Evolutionary conservation across 2,329 filamentous ascomycete genomes (phyloP).

Genomic region (Aureobasidium pullulans): DNA sequence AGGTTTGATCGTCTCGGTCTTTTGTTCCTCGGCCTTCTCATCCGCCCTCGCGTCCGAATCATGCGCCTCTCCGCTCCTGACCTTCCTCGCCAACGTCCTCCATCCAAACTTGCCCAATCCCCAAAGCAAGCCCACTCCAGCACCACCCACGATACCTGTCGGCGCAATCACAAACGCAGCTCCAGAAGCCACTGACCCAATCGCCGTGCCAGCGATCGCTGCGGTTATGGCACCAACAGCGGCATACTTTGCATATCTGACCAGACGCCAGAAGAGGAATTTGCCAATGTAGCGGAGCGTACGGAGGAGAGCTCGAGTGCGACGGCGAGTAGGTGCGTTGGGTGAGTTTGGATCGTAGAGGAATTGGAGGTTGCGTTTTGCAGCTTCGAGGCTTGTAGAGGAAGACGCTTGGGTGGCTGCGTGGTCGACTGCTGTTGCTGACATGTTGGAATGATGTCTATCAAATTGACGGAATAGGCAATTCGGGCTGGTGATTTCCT

Average conservation of each 20-base stretch:
- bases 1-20: conserved; percentile 18
- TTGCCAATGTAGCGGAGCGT: conserved; percentile 31
- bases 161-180: conserved; percentile 36
- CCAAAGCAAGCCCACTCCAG: conserved; percentile 32
- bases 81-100: conserved; percentile 30
- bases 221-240: conserved; percentile 34
- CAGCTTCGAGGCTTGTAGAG: conserved; percentile 2
- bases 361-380: conserved; percentile 29
- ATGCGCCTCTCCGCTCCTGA: conserved; percentile 31
- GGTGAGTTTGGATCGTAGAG: conserved; percentile 29
- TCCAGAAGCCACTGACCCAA: conserved; percentile 31
- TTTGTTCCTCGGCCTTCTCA: conserved; percentile 29
- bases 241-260: conserved; percentile 38
- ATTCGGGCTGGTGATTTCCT: too few species aligned
- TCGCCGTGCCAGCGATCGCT: conserved; percentile 31
- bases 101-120: conserved; percentile 25
- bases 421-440: background rate
- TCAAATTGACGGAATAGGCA: too few species aligned
- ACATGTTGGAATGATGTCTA: background rate
- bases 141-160: conserved; percentile 33
- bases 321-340: conserved; percentile 27
- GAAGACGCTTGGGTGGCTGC: background rate
- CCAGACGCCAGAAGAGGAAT: conserved; percentile 36
- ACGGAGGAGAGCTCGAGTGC: conserved; percentile 33
- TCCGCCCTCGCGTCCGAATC: conserved; percentile 29